phyloP scores from a whole-genome alignment of 192 early-diverging fungal genomes.

The Chytriomyces sp. region DNA sequence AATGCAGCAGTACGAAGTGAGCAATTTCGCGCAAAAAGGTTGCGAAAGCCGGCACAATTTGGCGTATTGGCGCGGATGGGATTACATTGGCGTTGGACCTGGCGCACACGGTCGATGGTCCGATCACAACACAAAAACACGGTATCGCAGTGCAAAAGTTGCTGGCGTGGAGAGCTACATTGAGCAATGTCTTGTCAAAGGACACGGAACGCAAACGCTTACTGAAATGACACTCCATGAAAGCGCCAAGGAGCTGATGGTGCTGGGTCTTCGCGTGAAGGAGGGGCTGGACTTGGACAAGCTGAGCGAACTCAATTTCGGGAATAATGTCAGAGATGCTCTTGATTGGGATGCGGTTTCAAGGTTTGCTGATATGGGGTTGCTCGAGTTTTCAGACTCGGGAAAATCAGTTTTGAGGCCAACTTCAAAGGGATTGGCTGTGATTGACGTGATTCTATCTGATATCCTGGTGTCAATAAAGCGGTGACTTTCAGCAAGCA shows the following conservation, averaged over 20 bases:
- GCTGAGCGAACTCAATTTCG: background rate
- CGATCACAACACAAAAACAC: background rate
- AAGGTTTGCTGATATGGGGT: background rate
- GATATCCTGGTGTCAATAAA: slow-evolving; percentile 5
- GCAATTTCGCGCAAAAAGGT: slow-evolving; percentile 41
- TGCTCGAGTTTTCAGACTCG: background rate
- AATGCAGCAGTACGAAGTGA: slow-evolving; percentile 61
- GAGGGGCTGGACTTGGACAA: slow-evolving; percentile 37
- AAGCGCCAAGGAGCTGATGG: slow-evolving; percentile 40
- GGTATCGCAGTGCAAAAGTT: background rate
- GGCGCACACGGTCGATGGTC: slow-evolving; percentile 60
- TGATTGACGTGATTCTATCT: background rate
- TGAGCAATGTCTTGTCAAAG: background rate
- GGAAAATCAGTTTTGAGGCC: background rate
- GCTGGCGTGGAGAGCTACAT: background rate
- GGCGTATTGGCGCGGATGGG: slow-evolving; percentile 58
- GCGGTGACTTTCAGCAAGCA: too few species aligned
- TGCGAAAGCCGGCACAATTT: slow-evolving; percentile 54
- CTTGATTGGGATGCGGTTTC: slow-evolving; percentile 15
- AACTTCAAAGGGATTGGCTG: background rate
- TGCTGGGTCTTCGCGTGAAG: slow-evolving; percentile 56
- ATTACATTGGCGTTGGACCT: slow-evolving; percentile 63
- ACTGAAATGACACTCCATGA: background rate
- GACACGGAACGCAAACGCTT: background rate
- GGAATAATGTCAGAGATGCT: background rate